Evolutionary conservation across 2,329 filamentous ascomycete species (phyloP), one percentile per base, ranked within the genome.

Genomic region (Hymenotorrendiella dingleyae): DNA sequence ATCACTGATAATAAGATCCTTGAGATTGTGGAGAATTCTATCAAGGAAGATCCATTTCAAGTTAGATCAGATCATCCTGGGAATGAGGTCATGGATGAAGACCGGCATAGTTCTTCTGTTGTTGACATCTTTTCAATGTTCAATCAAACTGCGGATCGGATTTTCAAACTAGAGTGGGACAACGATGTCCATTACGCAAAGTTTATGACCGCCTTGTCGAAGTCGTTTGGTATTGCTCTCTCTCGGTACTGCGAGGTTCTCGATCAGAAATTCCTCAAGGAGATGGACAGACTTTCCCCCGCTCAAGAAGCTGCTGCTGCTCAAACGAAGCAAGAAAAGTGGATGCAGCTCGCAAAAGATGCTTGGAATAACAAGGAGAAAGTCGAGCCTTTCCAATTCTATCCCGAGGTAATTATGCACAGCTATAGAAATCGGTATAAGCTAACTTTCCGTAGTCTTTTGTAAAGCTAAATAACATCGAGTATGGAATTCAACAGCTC

Each of bases 401-500:
- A 89, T 55, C 81, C 88, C 2, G 86, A 95, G 78, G 87, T 90
- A 69, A 20, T n/a, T 64, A 20, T 24, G 19, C 19, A 19, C 17
- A 27, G 32, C n/a, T 4, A 27, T 20, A 30, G 10, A 42, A 24
- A 36, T 46, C 14, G 43, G 12, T 32, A 39, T 30, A 37, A 48
- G 46, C 64, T 68, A 57, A 68, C 52, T 40, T 11, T 34, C 33
- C 24, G 8, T 54, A 95, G 86, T 96, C 90, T 4, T 85, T 98
- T 56, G 89, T 98, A 49, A 98, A 97, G 66, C 76, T 98, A 54
- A 98, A 98, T 71, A 94, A 98, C 59, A 82, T 98, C 52, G 91
- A 96, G 65, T 97, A 88, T 65, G 91, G 90, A 4, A 89, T 94
- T 67, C 78, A 89, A 43, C 87, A 94, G 59, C 74, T 98, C 40